These are phyloP conservation scores for Nyctanthes arbortristis DNA, from an alignment of 257 asterid species.

Conservation along the genomic window DNA sequence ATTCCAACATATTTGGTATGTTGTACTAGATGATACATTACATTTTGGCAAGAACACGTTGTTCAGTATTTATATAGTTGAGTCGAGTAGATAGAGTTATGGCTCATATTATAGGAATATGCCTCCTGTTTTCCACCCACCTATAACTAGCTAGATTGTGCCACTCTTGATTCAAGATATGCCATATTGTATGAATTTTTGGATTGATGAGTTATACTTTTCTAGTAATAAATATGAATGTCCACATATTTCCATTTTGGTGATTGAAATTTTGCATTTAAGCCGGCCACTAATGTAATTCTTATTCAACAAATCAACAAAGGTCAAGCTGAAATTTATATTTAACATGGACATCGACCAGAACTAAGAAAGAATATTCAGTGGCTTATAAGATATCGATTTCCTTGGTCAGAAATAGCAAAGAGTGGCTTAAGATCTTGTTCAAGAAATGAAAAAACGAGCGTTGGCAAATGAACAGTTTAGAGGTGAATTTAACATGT, in stretches of 20 bases:
- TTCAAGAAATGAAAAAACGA: background rate
- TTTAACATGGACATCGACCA: background rate
- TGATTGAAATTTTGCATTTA: too few relatives aligned
- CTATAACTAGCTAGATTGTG: background rate
- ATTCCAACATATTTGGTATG: background rate
- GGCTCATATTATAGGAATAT: slow-evolving; percentile 27
- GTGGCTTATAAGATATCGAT: background rate
- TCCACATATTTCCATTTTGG: too few relatives aligned
- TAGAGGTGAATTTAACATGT: background rate
- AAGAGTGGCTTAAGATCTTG: too few relatives aligned
- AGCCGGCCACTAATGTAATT: background rate
- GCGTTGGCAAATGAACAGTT: slow-evolving; percentile 13
- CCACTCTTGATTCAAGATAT: background rate
- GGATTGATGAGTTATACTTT: slow-evolving; percentile 15
- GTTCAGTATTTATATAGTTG: background rate
- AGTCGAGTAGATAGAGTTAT: slow-evolving; percentile 16
- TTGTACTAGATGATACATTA: background rate
- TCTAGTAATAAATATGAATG: too few relatives aligned
- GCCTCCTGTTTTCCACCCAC: background rate
- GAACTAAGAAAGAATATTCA: too few relatives aligned
- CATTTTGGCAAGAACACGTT: background rate
- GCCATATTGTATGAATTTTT: slow-evolving; percentile 6
- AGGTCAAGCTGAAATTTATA: background rate
- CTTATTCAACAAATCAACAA: background rate
- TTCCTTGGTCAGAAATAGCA: background rate